Evolutionary conservation across 2,329 filamentous ascomycete species (phyloP).

Genomic region (Fusarium bulbicola): DNA sequence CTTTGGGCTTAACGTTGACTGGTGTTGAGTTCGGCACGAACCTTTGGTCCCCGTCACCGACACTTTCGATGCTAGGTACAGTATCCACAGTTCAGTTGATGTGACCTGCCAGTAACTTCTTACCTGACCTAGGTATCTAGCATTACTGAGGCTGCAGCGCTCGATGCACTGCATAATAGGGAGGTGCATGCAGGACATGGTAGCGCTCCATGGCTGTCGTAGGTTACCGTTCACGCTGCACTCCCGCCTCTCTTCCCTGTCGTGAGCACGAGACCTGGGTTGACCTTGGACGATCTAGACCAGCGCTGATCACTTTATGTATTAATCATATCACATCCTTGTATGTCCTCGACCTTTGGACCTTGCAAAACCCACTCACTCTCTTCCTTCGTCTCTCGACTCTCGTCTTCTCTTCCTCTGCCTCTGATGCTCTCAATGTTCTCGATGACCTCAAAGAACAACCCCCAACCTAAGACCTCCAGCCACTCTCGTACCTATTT

Average conservation of each 20-base stretch:
- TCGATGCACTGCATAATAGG: not conserved
- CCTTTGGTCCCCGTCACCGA: not conserved
- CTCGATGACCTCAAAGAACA: not conserved
- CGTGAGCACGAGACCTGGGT: slow-evolving; percentile 23
- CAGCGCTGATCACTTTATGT: slow-evolving; percentile 20
- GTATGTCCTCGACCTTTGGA: not conserved
- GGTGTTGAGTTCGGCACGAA: not conserved
- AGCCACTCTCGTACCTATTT: not conserved
- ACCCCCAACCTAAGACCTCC: not conserved
- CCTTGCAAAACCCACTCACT: not conserved
- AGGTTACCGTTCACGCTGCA: not conserved
- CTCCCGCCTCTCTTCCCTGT: not conserved
- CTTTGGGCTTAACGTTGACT: not conserved
- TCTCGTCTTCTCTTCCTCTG: not conserved
- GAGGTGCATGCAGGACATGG: not conserved
- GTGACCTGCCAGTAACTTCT: too few relatives aligned
- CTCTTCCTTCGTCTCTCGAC: not conserved
- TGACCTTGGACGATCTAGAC: slow-evolving; percentile 23
- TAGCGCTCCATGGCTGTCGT: not conserved
- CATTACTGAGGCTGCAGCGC: not conserved
- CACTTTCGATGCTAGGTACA: not conserved
- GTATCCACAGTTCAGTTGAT: not conserved
- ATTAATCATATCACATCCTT: slow-evolving; percentile 17
- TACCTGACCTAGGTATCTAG: not conserved
- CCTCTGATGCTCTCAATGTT: not conserved